Evolutionary conservation across 2,329 filamentous ascomycete genomes (phyloP), one percentile per base, ranked within the genome.

Genomic region (Bipolaris oryzae): DNA sequence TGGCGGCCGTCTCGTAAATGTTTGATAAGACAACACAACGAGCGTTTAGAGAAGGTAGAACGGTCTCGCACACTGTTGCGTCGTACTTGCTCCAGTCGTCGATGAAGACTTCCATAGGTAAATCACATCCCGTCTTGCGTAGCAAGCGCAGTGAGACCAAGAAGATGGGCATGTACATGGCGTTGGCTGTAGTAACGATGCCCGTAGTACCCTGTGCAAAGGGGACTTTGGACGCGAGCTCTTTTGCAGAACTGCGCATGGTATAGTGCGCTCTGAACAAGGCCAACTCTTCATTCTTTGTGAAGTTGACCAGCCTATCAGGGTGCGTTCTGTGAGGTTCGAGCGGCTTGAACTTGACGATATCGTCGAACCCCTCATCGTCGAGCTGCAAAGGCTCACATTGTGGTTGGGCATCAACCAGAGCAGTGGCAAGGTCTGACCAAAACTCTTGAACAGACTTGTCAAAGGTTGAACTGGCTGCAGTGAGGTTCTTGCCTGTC

Each of bases 131-230:
- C 7, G 77, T 77, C 41, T 79, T 79, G 11, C 83, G 80, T 21
- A 84, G 74, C 78, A 84, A 82, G 10, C 81, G 78, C 18, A 85
- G 70, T 3, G 81, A 80, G 3, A 80, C 78, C 16, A 85, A 62
- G 46, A 82, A 80, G 7, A 82, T 77, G 1, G 82, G 81, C 44
- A 84, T 75, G 63, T 83, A 82, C 10, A 72, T 67, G 0, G 76
- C 73, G 9, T 81, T 79, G 2, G 81, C 81, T 2, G 81, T 81
- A 20, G 82, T 82, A 37, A 85, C 82, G 33, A 85, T 75, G 3
- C 83, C 83, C 3, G 77, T 75, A 5, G 78, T 77, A 11, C 70
- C 60, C 63, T 77, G 71, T 65, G 78, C 35, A 66, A 73, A 77
- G 3, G 74, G 71, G 16, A 81, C 62, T n/a, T 66, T 60, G 0